Evolutionary conservation across 345 rosid species (phyloP).

Genomic region (Garcia nutans): DNA sequence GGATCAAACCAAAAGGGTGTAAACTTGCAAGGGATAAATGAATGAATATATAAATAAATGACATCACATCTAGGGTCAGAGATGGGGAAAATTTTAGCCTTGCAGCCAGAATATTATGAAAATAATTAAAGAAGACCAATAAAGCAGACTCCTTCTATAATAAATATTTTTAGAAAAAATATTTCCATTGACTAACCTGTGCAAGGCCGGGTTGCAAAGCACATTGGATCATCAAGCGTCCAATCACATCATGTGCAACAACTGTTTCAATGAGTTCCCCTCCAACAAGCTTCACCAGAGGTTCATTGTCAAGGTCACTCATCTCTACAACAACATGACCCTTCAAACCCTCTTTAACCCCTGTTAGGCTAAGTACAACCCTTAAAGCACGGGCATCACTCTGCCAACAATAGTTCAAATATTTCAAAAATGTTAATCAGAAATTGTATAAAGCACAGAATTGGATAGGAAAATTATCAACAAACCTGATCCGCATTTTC

Average conservation of each 20-base stretch:
- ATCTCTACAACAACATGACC: conserved; percentile 97
- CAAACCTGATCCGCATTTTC: conserved; percentile 94
- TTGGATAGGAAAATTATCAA: conserved; percentile 13
- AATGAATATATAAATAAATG: neutral
- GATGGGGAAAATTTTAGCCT: neutral
- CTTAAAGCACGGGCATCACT: conserved; percentile 93
- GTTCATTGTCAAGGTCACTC: conserved; percentile 95
- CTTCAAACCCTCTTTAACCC: conserved; percentile 77
- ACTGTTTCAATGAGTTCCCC: conserved; percentile 89
- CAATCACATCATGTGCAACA: conserved; percentile 96
- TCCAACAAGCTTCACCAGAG: conserved; percentile 93
- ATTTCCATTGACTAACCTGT: conserved; percentile 46
- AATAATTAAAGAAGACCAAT: neutral
- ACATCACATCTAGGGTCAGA: neutral
- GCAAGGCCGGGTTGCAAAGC: conserved; percentile 95
- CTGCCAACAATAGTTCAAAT: conserved; percentile 37
- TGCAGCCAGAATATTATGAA: neutral
- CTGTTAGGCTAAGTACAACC: conserved; percentile 84
- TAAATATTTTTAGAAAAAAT: neutral
- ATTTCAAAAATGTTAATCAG: conserved; percentile 14
- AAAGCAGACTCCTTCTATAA: neutral
- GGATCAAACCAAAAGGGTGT: too few species aligned
- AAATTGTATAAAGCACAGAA: neutral
- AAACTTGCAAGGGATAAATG: neutral
- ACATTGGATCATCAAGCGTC: conserved; percentile 93